Base-by-base conservation (phyloP, 2,329 filamentous ascomycete genomes). In the Xylaria sp. region DNA sequence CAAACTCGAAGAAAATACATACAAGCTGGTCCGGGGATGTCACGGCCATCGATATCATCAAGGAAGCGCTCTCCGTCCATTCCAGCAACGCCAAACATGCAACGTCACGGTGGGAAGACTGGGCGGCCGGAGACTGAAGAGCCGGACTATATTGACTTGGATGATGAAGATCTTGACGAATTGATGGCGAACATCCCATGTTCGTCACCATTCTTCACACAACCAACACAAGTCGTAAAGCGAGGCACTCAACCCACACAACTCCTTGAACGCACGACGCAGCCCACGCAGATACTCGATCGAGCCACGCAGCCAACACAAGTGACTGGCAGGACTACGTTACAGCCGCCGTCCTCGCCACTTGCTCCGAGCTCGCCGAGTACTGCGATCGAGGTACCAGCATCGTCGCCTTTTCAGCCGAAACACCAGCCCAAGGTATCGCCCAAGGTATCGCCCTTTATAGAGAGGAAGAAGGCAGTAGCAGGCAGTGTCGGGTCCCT, bases 341-440 rank as follows among this genome's bases (percentile, higher is more conserved):
- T 84, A 38, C 71, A 54, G 57, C 71, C n/a, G 61, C 74, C 49
- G 54, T 79, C 65, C 42, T 80, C 51, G 44, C 78, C 53, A 80
- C 81, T 28, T 83, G 70, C 66, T n/a, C 75, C 77, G 23, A 71
- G 85, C 7, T 86, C 86, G 0, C 82, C 83, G 9, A 74, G 79
- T 31, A 82, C 83, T 40, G 75, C 83, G 20, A 77, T 97, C 65
- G 94, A 97, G 79, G 94, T 97, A 3, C 90, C 91, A 36, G 93
- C 93, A n/a, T 97, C 94, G 3, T 97, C 95, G 0, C 94, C 94
- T 1, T 85, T 90, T 66, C 86, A 87, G 67, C 80, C 83, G n/a
- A 78, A 81, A 63, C 62, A 76, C 74, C 48, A 69, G 51, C 60
- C 73, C 2, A 74, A 66, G 28, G 46, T 59, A 11, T 71, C 73